phyloP scores from a whole-genome alignment of 768 basidiomycete genomes.

The Pilatotrama ljubarskyi region DNA sequence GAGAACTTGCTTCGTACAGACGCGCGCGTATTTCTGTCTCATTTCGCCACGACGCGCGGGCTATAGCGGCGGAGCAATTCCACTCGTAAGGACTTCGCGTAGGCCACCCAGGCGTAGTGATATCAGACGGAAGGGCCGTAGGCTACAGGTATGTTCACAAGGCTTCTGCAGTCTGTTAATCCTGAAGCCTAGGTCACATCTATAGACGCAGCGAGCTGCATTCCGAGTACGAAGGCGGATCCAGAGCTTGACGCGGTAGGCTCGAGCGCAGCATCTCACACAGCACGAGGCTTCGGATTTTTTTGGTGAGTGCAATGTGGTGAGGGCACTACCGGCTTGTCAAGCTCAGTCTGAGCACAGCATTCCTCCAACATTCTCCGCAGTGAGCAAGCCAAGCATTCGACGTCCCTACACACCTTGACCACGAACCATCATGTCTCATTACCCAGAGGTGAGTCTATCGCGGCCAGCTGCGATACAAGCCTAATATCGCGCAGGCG shows the following conservation, averaged over 20 bases:
- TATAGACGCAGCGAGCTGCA: too few species aligned
- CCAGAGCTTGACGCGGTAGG: too few species aligned
- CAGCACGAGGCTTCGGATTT: not conserved
- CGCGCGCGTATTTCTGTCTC: not conserved
- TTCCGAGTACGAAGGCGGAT: too few species aligned
- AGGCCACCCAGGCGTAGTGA: too few species aligned
- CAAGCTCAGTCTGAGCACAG: constrained; percentile 9
- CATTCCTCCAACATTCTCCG: constrained; percentile 14
- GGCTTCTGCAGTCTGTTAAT: too few species aligned
- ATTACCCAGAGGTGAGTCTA: constrained; percentile 41
- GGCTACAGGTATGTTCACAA: too few species aligned
- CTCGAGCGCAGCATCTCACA: not conserved
- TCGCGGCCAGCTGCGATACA: not conserved
- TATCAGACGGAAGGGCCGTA: too few species aligned
- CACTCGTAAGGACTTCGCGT: too few species aligned
- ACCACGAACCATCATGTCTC: constrained; percentile 37
- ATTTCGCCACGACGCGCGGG: too few species aligned
- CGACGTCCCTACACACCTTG: not conserved
- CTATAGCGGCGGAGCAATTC: too few species aligned
- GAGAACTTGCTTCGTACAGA: not conserved
- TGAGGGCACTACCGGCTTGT: not conserved
- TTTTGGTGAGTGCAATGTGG: constrained; percentile 8
- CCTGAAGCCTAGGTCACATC: too few species aligned
- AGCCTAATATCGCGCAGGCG: constrained; percentile 39
- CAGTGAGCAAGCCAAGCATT: constrained; percentile 3